Conservation (phyloP, 2,329 filamentous ascomycete species). For the Chaetomium strumarium region DNA sequence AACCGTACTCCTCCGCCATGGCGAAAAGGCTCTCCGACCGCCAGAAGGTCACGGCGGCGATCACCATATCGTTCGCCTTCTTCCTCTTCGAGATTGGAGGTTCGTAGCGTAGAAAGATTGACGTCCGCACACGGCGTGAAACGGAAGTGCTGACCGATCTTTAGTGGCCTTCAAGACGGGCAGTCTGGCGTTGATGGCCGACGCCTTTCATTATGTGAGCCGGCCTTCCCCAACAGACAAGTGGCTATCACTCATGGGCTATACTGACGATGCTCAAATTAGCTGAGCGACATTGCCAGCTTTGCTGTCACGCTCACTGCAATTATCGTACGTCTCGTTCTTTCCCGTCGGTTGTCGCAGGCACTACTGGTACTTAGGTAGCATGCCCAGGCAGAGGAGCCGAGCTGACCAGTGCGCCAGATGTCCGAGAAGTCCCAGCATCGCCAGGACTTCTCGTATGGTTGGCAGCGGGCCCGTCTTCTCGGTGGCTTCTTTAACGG, state of each 20-base stretch:
- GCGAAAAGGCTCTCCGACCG: constrained; percentile 35
- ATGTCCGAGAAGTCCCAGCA: constrained; percentile 50
- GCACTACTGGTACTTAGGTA: no score
- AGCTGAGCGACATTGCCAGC: constrained; percentile 66
- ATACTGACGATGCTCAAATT: background rate
- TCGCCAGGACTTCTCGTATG: constrained; percentile 59
- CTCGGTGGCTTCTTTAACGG: constrained; percentile 78
- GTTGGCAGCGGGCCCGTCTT: constrained; percentile 70
- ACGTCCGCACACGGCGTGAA: background rate
- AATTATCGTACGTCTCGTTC: constrained; percentile 44
- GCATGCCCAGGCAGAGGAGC: background rate
- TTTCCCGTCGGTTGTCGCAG: no score
- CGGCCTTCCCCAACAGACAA: background rate
- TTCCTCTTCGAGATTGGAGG: constrained; percentile 47
- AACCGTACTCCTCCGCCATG: constrained; percentile 26
- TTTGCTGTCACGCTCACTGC: constrained; percentile 63
- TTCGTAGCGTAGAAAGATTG: constrained; percentile 22
- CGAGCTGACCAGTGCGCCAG: constrained; percentile 32
- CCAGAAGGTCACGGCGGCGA: constrained; percentile 42
- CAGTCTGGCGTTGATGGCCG: constrained; percentile 66
- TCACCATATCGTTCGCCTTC: constrained; percentile 45
- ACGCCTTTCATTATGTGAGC: constrained; percentile 71
- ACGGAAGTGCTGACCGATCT: background rate
- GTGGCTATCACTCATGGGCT: background rate
- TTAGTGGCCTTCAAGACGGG: constrained; percentile 62